phyloP scores from a whole-genome alignment of 2,329 filamentous ascomycete genomes.

The Pseudogymnoascus sp. region DNA sequence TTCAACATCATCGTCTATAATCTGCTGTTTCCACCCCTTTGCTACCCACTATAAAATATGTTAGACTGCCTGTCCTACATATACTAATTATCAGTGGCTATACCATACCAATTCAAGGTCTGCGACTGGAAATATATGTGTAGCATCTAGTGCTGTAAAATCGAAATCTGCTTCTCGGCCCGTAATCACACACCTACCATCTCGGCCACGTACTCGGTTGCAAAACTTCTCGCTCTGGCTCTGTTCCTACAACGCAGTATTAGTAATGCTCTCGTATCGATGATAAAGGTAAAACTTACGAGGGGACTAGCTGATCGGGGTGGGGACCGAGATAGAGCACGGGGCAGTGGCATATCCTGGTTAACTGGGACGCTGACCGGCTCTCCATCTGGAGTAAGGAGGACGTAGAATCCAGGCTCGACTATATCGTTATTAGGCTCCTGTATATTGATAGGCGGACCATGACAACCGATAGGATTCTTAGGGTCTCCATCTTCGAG shows the following conservation, averaged over 20 bases:
- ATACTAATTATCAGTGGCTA: background rate
- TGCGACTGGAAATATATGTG: background rate
- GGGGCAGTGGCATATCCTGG: background rate
- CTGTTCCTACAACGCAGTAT: background rate
- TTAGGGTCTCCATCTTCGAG: background rate
- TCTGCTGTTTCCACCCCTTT: background rate
- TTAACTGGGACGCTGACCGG: background rate
- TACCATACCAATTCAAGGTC: background rate
- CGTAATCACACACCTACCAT: background rate
- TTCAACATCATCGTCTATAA: background rate
- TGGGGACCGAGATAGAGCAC: background rate
- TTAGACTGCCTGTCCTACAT: background rate
- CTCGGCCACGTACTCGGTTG: background rate
- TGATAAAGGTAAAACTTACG: background rate
- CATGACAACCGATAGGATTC: background rate
- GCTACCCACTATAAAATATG: background rate
- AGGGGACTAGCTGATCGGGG: background rate
- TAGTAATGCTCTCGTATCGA: background rate
- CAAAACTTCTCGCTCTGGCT: background rate
- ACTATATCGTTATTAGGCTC: background rate
- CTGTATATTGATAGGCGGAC: background rate
- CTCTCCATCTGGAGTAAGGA: background rate
- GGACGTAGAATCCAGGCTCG: background rate
- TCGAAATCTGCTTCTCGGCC: background rate
- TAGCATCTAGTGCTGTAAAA: background rate